Conservation (phyloP, 495 filamentous ascomycete genomes). For the Penicillium arizonense region DNA sequence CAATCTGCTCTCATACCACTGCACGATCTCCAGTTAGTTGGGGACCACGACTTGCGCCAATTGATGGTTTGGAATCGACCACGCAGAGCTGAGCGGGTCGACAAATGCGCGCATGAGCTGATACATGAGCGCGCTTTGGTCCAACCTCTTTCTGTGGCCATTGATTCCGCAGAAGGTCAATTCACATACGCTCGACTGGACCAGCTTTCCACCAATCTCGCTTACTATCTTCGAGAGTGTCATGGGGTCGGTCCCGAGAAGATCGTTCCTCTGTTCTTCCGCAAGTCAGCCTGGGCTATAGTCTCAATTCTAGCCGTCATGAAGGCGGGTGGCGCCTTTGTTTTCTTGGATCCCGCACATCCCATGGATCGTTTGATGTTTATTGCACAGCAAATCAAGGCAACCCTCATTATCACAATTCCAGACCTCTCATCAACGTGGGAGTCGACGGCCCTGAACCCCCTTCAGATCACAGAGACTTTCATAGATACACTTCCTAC, state of each 20-base stretch:
- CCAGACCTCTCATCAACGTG: not conserved
- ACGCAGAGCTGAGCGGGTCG: not conserved
- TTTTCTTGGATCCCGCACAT: not conserved
- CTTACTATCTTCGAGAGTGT: conserved; percentile 6
- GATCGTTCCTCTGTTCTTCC: conserved; percentile 45
- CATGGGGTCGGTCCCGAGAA: conserved; percentile 31
- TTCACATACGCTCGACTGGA: conserved; percentile 50
- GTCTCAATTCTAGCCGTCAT: conserved; percentile 39
- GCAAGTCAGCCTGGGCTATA: conserved; percentile 42
- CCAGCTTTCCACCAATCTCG: conserved; percentile 20
- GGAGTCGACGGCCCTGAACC: not conserved
- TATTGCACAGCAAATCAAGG: not conserved
- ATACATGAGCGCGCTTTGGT: not conserved
- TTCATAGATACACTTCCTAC: conserved; percentile 28
- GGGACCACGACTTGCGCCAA: not conserved
- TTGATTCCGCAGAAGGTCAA: conserved; percentile 45
- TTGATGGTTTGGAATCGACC: not conserved
- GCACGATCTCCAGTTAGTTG: not conserved
- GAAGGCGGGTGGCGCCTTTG: conserved; percentile 29
- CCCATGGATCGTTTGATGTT: not conserved
- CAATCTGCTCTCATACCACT: not conserved
- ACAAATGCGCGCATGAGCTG: not conserved
- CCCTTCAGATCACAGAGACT: not conserved
- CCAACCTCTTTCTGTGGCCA: conserved; percentile 24
- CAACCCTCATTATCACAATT: not conserved